Base-by-base conservation (phyloP, 495 filamentous ascomycete species). In the Aspergillus carlsbadensis region DNA sequence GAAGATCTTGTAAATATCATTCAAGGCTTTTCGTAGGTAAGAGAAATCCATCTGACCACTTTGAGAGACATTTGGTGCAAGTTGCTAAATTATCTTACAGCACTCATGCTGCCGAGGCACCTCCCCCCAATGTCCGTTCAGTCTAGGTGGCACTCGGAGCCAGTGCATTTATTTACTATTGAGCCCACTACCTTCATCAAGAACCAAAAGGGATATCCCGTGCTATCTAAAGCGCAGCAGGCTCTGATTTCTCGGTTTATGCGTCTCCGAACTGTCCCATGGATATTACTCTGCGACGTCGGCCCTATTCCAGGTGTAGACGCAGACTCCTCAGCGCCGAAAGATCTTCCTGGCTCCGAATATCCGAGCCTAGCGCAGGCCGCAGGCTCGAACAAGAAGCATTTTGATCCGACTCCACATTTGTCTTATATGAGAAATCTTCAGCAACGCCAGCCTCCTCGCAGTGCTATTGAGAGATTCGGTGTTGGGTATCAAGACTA, bases 111-210 rank as follows among this genome's bases (percentile, higher is more conserved):
- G 49, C 91, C 92, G 22, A 84, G 83, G n/a, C 80, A 87, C 33
- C 78, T 96, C 17, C 95, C 95, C 6, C 75, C 86, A 20, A 75
- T 82, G 35, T 73, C 80, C 20, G 77, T 96, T 7, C 90, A 94
- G 61, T 86, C 84, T 13, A 81, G 94, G n/a, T 99, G 94, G 94
- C 92, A 91, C 71, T 87, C 90, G 1, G 94, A 99, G 60, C 92
- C 94, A 18, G 76, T 98, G 3, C 89, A 91, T 51, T 79, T 95
- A 50, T 76, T 99, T 1, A 83, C 84, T 1, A 77, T 96, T 26
- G 76, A 83, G 20, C 74, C 78, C 6, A 78, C 78, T 0, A 79
- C 81, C 0, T 99, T 98, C 61, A 78, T 89, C 41, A 79, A 78
- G 35, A 98, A 97, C 68, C 80, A 82, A 40, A 85, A 86, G 55